phyloP scores from a whole-genome alignment of 2,329 filamentous ascomycete genomes.

The Botrytis byssoidea region DNA sequence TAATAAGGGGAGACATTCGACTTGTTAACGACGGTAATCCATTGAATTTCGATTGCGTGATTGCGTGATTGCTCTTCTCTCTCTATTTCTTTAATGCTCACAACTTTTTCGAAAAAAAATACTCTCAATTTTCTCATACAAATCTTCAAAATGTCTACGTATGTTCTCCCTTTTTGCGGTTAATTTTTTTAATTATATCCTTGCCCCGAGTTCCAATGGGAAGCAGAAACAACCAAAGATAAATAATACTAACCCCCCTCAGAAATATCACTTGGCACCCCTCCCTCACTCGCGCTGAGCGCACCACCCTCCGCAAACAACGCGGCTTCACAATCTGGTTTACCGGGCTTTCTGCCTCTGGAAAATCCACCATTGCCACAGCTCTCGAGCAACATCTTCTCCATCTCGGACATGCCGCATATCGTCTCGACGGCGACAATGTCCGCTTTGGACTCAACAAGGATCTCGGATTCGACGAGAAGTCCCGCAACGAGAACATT shows the following conservation, averaged over 20 bases:
- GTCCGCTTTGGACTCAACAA: slow-evolving; percentile 98
- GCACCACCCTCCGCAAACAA: slow-evolving; percentile 73
- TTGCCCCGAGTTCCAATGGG: not conserved
- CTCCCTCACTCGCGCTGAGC: slow-evolving; percentile 72
- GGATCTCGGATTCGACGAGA: slow-evolving; percentile 90
- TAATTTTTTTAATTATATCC: not conserved
- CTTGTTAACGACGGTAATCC: not conserved
- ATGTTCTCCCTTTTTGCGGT: not conserved
- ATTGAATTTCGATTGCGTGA: slow-evolving; percentile 11
- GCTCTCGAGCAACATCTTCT: slow-evolving; percentile 96
- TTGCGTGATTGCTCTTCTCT: not conserved
- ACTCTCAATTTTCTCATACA: not conserved
- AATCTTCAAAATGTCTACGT: slow-evolving; percentile 19
- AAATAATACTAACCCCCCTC: slow-evolving; percentile 5
- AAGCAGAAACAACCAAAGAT: not conserved
- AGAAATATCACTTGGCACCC: slow-evolving; percentile 93
- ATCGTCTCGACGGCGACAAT: slow-evolving; percentile 97
- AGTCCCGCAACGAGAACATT: slow-evolving; percentile 96
- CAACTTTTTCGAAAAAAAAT: not conserved
- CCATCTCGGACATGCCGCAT: slow-evolving; percentile 77
- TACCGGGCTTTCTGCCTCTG: slow-evolving; percentile 91
- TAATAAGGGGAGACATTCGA: slow-evolving; percentile 11
- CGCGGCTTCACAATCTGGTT: slow-evolving; percentile 96
- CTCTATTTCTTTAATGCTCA: not conserved
- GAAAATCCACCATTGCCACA: slow-evolving; percentile 95